Conservation (phyloP, 1,139 yeast genomes). For the Maudiozyma humilis region DNA sequence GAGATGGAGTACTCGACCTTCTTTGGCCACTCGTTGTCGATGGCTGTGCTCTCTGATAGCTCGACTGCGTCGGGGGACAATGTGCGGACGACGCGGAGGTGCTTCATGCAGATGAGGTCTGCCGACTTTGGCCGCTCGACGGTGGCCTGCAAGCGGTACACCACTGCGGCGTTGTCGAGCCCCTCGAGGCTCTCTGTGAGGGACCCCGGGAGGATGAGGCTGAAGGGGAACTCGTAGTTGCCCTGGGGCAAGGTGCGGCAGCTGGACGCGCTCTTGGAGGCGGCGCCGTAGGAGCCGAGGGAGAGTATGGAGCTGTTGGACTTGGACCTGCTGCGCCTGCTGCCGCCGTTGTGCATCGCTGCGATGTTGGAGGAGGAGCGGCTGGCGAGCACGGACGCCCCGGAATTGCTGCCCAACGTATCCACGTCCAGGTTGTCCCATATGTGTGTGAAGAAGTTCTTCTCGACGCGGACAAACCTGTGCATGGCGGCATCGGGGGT, state of each 20-base stretch:
- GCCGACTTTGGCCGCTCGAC: conserved; percentile 75
- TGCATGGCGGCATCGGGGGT: conserved; percentile 38
- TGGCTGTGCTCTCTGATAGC: conserved; percentile 83
- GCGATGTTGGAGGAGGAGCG: conserved; percentile 19
- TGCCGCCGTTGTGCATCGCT: conserved; percentile 11
- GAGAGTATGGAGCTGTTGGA: conserved; percentile 27
- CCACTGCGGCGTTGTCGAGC: conserved; percentile 72
- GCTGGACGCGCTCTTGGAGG: conserved; percentile 6
- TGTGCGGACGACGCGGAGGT: conserved; percentile 78
- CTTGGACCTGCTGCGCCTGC: conserved; percentile 23
- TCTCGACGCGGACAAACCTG: conserved; percentile 53
- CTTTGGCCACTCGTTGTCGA: conserved; percentile 92
- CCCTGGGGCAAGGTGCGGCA: conserved; percentile 50
- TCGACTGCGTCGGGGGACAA: conserved; percentile 83
- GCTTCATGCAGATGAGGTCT: conserved; percentile 59
- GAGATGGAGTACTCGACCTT: conserved; percentile 86
- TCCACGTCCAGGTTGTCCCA: conserved; percentile 14
- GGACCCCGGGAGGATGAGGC: conserved; percentile 75
- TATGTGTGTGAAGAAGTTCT: conserved; percentile 49
- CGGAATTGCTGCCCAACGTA: too few species aligned
- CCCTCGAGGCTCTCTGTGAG: conserved; percentile 89
- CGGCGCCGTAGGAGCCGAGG: conserved; percentile 22
- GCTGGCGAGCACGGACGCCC: too few species aligned
- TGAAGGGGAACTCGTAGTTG: conserved; percentile 86
- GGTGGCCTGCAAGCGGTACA: conserved; percentile 68